phyloP scores from a whole-genome alignment of 352 stramenopile species.

The Globisporangium nagaii region DNA sequence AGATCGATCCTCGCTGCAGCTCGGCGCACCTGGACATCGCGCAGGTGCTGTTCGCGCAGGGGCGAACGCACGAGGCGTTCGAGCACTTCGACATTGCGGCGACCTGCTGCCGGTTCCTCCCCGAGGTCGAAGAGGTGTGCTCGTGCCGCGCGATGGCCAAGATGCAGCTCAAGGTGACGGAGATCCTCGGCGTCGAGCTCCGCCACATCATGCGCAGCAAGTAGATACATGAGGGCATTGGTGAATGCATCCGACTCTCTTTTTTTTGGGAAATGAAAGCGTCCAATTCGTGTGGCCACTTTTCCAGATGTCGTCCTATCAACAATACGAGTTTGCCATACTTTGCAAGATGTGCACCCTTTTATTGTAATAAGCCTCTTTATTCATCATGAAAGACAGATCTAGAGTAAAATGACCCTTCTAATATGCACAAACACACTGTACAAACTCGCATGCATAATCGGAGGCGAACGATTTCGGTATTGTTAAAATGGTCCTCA shows the following conservation, averaged over 20 bases:
- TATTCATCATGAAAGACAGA: too few relatives aligned
- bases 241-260: too few relatives aligned
- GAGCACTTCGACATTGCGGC: constrained; percentile 67
- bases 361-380: too few relatives aligned
- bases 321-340: too few relatives aligned
- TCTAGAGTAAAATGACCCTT: neutral
- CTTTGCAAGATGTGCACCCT: too few relatives aligned
- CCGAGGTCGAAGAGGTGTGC: constrained; percentile 80
- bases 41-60: constrained; percentile 82
- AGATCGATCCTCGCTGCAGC: constrained; percentile 69
- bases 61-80: constrained; percentile 62
- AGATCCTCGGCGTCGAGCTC: constrained; percentile 81
- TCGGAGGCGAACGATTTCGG: too few relatives aligned
- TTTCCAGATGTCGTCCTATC: too few relatives aligned
- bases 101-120: constrained; percentile 74
- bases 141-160: constrained; percentile 71
- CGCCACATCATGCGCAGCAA: constrained; percentile 83
- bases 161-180: constrained; percentile 81
- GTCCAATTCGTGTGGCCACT: too few relatives aligned
- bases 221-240: too few relatives aligned
- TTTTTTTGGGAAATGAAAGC: neutral
- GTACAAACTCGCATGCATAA: neutral
- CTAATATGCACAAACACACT: neutral
- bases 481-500: neutral
- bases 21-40: constrained; percentile 82